Base-by-base conservation (phyloP, 1,139 yeast genomes). In the Entelexis sorbosivorans region DNA sequence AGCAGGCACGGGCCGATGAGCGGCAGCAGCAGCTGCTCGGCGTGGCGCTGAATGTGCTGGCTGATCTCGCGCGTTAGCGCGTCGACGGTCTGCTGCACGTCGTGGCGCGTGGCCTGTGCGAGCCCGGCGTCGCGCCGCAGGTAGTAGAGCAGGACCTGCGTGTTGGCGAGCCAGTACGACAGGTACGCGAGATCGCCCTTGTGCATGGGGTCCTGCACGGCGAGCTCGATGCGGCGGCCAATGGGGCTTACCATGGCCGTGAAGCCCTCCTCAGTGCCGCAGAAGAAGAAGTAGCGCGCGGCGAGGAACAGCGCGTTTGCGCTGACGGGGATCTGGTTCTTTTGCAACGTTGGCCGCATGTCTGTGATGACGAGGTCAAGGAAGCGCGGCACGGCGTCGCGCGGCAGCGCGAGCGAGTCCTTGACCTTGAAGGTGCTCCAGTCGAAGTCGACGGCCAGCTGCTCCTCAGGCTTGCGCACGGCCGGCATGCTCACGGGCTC, bases 91-190 rank as follows among this genome's bases (percentile, higher is more conserved):
- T 58, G 59, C 52, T 68, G 73, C 46, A 65, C 61, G 10, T 51
- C 55, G 10, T 31, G 16, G 9, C 32, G 32, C 22, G 63, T 60
- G 14, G 60, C 58, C 14, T 68, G 62, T 13, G 61, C 61, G 33
- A 70, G 52, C 8, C 65, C 66, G 16, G 17, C 8, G 48, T 72
- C 75, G 43, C 68, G 68, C 7, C 69, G 64, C 40, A 71, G 48
- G 52, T 71, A 72, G 59, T 70, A 71, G 46, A 68, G 57, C 35
- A 71, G 59, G 29, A 70, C 59, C 13, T 66, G 62, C 49, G 66
- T 61, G 54, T 72, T 71, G 11, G 73, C 69, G 29, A 72, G 61
- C 75, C 75, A 72, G 57, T 69, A 71, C 14, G 70, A 63, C 46
- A 69, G 53, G 52, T 61, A 68, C 11, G 73, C 68, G 57, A 71